Evolutionary conservation across 1,284 basidiomycete genomes (phyloP).

Genomic region (Austropuccinia psidii): DNA sequence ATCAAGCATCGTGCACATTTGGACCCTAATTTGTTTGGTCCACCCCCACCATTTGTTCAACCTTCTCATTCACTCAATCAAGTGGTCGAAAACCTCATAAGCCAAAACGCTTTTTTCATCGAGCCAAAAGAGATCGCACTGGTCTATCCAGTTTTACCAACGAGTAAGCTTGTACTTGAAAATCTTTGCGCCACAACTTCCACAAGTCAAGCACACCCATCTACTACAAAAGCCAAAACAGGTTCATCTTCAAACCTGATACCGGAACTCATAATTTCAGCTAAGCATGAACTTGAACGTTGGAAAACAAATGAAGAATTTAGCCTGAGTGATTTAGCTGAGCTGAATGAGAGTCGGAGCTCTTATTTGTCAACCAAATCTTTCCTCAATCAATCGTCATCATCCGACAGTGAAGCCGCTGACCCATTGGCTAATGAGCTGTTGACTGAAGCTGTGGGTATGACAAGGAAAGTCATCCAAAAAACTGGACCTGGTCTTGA

Average conservation of each 20-base stretch:
- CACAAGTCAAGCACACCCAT: neutral
- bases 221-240: neutral
- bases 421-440: neutral
- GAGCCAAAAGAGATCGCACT: conserved; percentile 1
- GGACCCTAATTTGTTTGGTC: conserved; percentile 22
- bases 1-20: conserved; percentile 3
- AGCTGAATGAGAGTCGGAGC: neutral
- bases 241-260: neutral
- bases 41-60: neutral
- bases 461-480: conserved; percentile 27
- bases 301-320: neutral
- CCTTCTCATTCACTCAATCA: conserved; percentile 6
- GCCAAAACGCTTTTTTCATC: conserved; percentile 19
- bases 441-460: neutral
- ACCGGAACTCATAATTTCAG: neutral
- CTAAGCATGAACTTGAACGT: neutral
- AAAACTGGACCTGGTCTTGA: conserved; percentile 25
- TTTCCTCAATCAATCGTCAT: neutral
- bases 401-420: no score
- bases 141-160: conserved; percentile 3
- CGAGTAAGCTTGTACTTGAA: neutral
- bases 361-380: conserved; percentile 6
- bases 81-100: neutral
- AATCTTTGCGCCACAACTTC: neutral
- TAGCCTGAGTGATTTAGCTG: neutral